Evolutionary conservation across 495 filamentous ascomycete species (phyloP).

Genomic region (Umbilicaria muhlenbergii): DNA sequence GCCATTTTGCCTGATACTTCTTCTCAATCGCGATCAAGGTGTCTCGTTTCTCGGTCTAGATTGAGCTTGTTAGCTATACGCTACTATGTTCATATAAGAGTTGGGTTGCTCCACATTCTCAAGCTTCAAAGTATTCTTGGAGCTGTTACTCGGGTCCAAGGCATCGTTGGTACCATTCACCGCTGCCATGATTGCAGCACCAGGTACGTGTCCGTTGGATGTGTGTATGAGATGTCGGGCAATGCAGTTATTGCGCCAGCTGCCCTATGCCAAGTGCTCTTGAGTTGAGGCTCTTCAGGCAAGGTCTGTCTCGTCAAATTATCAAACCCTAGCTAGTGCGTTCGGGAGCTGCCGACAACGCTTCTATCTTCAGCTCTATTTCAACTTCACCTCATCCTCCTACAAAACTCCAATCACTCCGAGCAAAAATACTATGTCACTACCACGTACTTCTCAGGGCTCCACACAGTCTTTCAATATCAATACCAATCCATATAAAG

Average conservation of each 20-base stretch:
- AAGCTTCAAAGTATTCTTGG: slow-evolving; percentile 55
- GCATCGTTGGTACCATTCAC: slow-evolving; percentile 37
- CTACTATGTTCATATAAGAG: not conserved
- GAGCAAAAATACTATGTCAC: too few relatives aligned
- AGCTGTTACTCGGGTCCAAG: slow-evolving; percentile 42
- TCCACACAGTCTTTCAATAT: not conserved
- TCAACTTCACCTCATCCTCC: too few relatives aligned
- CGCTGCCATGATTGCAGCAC: slow-evolving; percentile 28
- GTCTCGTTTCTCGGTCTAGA: slow-evolving; percentile 83
- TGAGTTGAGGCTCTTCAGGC: too few relatives aligned
- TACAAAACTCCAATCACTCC: too few relatives aligned
- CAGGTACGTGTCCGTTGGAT: not conserved
- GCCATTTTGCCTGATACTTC: slow-evolving; percentile 83
- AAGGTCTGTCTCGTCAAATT: too few relatives aligned
- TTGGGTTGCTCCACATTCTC: slow-evolving; percentile 40
- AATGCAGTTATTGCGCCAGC: too few relatives aligned
- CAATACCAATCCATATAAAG: slow-evolving; percentile 43
- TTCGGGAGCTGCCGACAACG: too few relatives aligned
- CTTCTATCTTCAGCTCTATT: too few relatives aligned
- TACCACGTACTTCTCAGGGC: too few relatives aligned
- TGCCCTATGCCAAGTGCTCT: too few relatives aligned
- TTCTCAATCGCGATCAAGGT: slow-evolving; percentile 76
- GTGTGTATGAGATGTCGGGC: too few relatives aligned
- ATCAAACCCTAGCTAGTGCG: too few relatives aligned
- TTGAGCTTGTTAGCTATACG: slow-evolving; percentile 8